Conservation (phyloP, 148 eudicot genomes). For the Rhododendron kiyosumense region DNA sequence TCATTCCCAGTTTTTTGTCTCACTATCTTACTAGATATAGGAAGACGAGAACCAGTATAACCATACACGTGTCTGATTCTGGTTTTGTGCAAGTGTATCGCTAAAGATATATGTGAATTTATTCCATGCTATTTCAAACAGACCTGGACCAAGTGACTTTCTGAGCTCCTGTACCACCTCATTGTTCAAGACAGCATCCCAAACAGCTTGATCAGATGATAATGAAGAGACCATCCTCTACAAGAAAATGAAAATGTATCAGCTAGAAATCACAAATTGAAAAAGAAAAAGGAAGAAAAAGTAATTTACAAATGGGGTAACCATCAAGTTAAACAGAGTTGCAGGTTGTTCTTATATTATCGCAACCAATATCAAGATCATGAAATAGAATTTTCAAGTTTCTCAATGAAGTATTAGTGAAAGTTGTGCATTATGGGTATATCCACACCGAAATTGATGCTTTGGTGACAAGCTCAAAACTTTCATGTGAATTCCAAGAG, state of each 20-base stretch:
- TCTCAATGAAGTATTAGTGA: too few species aligned
- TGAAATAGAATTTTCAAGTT: not conserved
- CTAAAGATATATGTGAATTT: not conserved
- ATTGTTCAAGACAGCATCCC: constrained; percentile 87
- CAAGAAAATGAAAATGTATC: constrained; percentile 8
- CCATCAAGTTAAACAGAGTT: not conserved
- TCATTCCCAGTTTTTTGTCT: not conserved
- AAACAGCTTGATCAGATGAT: constrained; percentile 78
- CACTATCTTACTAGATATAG: not conserved
- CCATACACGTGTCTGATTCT: not conserved
- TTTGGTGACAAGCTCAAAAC: not conserved
- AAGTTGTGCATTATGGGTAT: not conserved
- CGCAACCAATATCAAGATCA: not conserved
- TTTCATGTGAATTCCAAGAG: not conserved
- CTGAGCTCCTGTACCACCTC: constrained; percentile 77
- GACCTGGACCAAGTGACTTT: constrained; percentile 49
- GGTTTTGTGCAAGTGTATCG: not conserved
- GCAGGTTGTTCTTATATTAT: not conserved
- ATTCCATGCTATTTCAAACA: constrained; percentile 5
- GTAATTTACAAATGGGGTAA: not conserved
- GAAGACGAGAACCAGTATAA: not conserved
- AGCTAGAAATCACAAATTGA: not conserved
- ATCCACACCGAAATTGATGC: not conserved
- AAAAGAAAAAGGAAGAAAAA: not conserved
- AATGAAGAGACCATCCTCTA: constrained; percentile 80